Base-by-base conservation (phyloP, 495 filamentous ascomycete genomes). In the Aspergillus kassunensis region DNA sequence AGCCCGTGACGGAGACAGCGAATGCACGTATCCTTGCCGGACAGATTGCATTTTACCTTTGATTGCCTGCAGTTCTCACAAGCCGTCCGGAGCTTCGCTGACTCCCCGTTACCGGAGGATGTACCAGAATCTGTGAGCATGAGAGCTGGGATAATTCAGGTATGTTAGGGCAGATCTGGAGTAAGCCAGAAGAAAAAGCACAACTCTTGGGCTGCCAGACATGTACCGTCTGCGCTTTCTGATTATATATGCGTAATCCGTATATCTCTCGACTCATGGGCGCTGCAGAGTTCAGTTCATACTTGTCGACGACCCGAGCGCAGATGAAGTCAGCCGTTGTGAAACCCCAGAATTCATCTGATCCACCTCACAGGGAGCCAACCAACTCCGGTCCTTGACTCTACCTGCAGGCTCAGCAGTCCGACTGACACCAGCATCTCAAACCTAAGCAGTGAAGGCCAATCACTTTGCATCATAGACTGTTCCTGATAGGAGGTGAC, bases 11-110 rank as follows among this genome's bases (percentile, higher is more conserved):
- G 71, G 25, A 70, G 62, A 56, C 73, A 76, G 13, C 73, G 69
- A 19, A 67, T 69, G 53, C 73, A 76, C 6, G 67, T 63, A 29
- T 65, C 63, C 43, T 71, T 70, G 42, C 69, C 67, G 3, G 70
- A 71, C 35, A 74, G 30, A 51, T 72, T 72, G 57, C 73, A 76
- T 58, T 74, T 74, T 30, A 76, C 73, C 52, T 76, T 76, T 35
- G 73, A 76, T 49, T 74, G 73, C 25, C 73, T 60, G 56, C 73
- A 76, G 39, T 72, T 72, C 54, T 76, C 73, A 51, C 73, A 76
- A 12, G 73, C 73, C 21, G 73, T 66, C 56, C 73, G 69, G 15
- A 74, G 69, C 49, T 74, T 72, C 18, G 69, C 68, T 37, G 59
- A 51, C 40, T 68, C 65, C 42, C 60, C 62, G 21, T 51, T 62